Conservation (phyloP, 352 stramenopile species). For the Phytophthora crassamura region DNA sequence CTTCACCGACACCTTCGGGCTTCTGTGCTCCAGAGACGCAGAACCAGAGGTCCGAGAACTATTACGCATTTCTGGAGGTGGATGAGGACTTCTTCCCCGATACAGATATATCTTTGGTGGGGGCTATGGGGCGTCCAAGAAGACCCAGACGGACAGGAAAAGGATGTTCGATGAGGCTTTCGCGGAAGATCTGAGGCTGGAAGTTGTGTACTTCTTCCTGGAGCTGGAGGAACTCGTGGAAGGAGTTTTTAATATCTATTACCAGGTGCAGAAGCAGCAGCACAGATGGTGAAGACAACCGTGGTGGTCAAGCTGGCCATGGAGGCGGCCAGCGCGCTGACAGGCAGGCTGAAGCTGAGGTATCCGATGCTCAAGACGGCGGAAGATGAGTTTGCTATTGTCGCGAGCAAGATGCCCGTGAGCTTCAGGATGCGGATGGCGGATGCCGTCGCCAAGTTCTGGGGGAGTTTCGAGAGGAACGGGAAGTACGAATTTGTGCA, state of each 20-base stretch:
- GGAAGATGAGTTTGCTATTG: constrained; percentile 26
- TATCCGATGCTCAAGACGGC: constrained; percentile 30
- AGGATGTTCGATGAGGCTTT: constrained; percentile 33
- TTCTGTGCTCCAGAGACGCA: no score
- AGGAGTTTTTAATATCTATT: constrained; percentile 26
- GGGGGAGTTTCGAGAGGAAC: constrained; percentile 7
- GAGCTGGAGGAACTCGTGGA: constrained; percentile 33
- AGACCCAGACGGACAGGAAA: constrained; percentile 3
- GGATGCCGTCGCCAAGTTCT: constrained; percentile 3
- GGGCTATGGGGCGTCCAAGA: not conserved
- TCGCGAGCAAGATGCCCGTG: constrained; percentile 2
- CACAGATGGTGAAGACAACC: constrained; percentile 45
- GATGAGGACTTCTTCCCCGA: no score
- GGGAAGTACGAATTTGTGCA: constrained; percentile 28
- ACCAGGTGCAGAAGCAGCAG: constrained; percentile 35
- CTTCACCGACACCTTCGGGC: constrained; percentile 59
- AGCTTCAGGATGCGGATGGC: constrained; percentile 1
- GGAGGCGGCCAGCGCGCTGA: constrained; percentile 19
- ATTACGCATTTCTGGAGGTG: no score
- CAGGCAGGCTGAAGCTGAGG: constrained; percentile 28
- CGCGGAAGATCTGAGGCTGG: constrained; percentile 31
- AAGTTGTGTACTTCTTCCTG: constrained; percentile 35
- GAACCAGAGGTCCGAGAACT: no score
- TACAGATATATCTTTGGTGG: no score
- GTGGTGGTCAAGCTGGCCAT: constrained; percentile 42